Evolutionary conservation across 495 filamentous ascomycete species (phyloP).

Genomic region (Saxophila tyrrhenica): DNA sequence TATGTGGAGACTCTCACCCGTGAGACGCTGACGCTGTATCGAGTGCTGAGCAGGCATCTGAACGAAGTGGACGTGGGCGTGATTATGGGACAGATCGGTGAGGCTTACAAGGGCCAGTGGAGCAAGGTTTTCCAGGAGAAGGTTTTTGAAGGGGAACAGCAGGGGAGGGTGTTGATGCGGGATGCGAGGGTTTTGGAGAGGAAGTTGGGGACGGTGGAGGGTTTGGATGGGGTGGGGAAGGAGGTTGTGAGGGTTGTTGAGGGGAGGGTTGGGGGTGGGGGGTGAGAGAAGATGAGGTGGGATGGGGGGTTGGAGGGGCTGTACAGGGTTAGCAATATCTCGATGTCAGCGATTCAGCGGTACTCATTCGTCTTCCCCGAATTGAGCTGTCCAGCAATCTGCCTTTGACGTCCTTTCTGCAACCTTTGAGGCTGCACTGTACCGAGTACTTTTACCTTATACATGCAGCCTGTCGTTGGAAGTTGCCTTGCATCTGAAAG

Average conservation of each 20-base stretch:
- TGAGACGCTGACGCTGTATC: constrained; percentile 79
- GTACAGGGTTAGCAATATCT: not conserved
- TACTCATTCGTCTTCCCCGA: too few relatives aligned
- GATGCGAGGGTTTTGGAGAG: constrained; percentile 70
- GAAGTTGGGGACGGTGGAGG: constrained; percentile 67
- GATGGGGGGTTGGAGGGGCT: not conserved
- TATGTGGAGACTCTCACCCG: constrained; percentile 90
- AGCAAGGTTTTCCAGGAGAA: constrained; percentile 61
- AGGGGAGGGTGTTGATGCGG: constrained; percentile 67
- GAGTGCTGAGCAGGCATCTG: constrained; percentile 76
- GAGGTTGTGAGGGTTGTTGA: constrained; percentile 55
- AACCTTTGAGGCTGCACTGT: too few relatives aligned
- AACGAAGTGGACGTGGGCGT: constrained; percentile 63
- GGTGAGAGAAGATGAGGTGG: constrained; percentile 1
- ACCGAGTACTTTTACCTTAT: too few relatives aligned
- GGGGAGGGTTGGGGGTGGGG: not conserved
- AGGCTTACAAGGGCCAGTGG: constrained; percentile 74
- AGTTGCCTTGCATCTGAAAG: not conserved
- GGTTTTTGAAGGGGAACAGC: constrained; percentile 52
- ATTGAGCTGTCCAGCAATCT: too few relatives aligned
- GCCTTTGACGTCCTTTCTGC: too few relatives aligned
- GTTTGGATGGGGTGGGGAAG: constrained; percentile 58
- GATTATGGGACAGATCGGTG: constrained; percentile 88
- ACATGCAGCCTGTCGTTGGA: too few relatives aligned
- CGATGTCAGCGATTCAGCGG: not conserved